A percentile compares a stretch with the other conserved stretches of the same genome.
Conservation (phyloP, 23 red algal species). For the Gracilaria vermiculophylla region DNA sequence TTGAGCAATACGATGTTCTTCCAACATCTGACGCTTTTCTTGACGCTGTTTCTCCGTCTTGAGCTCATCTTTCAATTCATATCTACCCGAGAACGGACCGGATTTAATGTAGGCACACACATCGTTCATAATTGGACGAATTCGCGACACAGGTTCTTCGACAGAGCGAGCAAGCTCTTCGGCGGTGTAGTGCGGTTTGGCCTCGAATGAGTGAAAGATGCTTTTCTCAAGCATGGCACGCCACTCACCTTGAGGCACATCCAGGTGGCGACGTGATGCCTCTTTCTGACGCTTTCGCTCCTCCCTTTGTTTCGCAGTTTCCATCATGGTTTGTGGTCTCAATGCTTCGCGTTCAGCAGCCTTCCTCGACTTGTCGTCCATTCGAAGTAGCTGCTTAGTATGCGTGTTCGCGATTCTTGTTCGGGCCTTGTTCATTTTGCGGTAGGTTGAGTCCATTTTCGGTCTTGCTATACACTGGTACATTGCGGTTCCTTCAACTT, state of each 20-base stretch:
- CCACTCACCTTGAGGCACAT: conserved; percentile 55
- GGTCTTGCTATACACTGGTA: conserved; percentile 40
- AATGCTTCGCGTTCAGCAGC: conserved; percentile 31
- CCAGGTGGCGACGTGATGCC: conserved; percentile 46
- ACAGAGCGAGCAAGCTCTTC: conserved; percentile 65
- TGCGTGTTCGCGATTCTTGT: not conserved
- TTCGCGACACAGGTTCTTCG: conserved; percentile 14
- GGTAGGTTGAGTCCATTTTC: conserved; percentile 20
- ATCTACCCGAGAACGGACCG: conserved; percentile 70
- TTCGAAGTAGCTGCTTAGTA: conserved; percentile 10
- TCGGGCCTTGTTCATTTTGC: conserved; percentile 29
- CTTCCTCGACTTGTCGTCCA: conserved; percentile 38
- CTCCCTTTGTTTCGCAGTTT: conserved; percentile 50
- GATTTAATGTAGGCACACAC: conserved; percentile 79
- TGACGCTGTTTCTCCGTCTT: conserved; percentile 83
- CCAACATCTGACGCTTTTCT: conserved; percentile 43
- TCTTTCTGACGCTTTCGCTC: conserved; percentile 48
- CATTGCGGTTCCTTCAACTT: conserved; percentile 34
- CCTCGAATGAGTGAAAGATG: conserved; percentile 71
- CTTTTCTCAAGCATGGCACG: conserved; percentile 10
- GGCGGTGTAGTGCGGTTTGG: conserved; percentile 57
- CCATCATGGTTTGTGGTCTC: conserved; percentile 31
- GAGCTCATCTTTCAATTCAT: conserved; percentile 91
- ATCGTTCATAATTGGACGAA: conserved; percentile 76
- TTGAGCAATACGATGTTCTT: conserved; percentile 32